Percentiles rank a stretch among this genome's conserved stretches.
These are phyloP conservation scores for Hypoxylon fuscum DNA, from an alignment of 495 filamentous ascomycete species.

Conservation along the genomic window DNA sequence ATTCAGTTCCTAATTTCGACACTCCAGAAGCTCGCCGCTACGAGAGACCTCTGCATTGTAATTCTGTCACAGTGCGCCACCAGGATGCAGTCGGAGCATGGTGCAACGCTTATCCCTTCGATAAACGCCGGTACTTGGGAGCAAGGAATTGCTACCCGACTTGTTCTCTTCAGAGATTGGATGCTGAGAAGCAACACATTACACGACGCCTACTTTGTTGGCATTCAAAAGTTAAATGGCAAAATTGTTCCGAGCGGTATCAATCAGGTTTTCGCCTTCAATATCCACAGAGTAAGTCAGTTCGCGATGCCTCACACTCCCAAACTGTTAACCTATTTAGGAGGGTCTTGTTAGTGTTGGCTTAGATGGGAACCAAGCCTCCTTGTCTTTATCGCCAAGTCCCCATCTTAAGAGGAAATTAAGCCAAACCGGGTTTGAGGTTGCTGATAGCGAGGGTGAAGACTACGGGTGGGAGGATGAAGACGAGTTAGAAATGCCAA, in stretches of 20 bases:
- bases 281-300: constrained; percentile 49
- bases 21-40: constrained; percentile 74
- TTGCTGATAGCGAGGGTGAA: constrained; percentile 61
- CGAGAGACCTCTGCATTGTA: constrained; percentile 71
- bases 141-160: constrained; percentile 67
- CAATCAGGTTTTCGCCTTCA: constrained; percentile 51
- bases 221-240: constrained; percentile 57
- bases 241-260: constrained; percentile 38
- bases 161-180: constrained; percentile 79
- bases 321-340: constrained; percentile 33
- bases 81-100: constrained; percentile 65
- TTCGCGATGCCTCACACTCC: not conserved
- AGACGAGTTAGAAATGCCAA: constrained; percentile 55
- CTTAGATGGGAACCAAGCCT: constrained; percentile 37
- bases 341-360: constrained; percentile 36
- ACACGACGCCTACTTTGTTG: constrained; percentile 49
- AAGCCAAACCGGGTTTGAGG: constrained; percentile 53
- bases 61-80: constrained; percentile 77
- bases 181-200: constrained; percentile 38
- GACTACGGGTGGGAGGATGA: constrained; percentile 62
- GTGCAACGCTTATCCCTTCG: constrained; percentile 75
- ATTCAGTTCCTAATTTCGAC: constrained; percentile 57
- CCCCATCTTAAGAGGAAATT: constrained; percentile 55
- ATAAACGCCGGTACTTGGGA: constrained; percentile 77
- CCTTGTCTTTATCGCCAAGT: constrained; percentile 41